Conservation (phyloP, 495 filamentous ascomycete species). For the Lindgomyces ingoldianus region DNA sequence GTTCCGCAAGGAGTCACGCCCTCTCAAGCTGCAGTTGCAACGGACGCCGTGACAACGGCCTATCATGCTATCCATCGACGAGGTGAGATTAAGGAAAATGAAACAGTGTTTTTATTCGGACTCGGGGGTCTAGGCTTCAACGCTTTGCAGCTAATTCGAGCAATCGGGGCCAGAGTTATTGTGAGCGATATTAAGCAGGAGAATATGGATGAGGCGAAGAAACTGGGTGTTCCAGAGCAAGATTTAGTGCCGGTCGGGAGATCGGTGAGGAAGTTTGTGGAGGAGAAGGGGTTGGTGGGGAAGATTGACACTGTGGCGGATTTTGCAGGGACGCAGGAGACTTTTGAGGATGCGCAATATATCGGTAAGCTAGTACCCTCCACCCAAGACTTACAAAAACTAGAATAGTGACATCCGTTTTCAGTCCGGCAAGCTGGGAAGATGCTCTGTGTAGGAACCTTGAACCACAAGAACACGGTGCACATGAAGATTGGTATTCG, state of each 20-base stretch:
- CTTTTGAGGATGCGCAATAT: conserved; percentile 13
- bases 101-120: conserved; percentile 7
- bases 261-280: background rate
- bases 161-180: conserved; percentile 10
- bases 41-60: conserved; percentile 3
- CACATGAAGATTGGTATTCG: conserved; percentile 10
- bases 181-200: conserved; percentile 11
- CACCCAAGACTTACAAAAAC: background rate
- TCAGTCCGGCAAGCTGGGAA: background rate
- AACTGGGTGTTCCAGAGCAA: conserved; percentile 5
- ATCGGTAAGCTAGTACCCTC: no score
- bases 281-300: background rate
- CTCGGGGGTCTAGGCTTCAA: conserved; percentile 13
- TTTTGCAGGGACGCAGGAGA: conserved; percentile 15
- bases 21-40: conserved; percentile 2
- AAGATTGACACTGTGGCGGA: conserved; percentile 12
- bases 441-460: conserved; percentile 3
- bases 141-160: conserved; percentile 10
- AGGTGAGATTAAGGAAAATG: background rate
- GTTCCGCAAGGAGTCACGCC: conserved; percentile 1
- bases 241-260: conserved; percentile 11
- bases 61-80: conserved; percentile 8
- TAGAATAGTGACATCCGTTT: background rate
- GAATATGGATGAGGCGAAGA: conserved; percentile 2
- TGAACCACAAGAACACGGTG: conserved; percentile 11